These are phyloP conservation scores for Vaccinium darrowii DNA, from an alignment of 148 eudicot species.

Conservation along the genomic window DNA sequence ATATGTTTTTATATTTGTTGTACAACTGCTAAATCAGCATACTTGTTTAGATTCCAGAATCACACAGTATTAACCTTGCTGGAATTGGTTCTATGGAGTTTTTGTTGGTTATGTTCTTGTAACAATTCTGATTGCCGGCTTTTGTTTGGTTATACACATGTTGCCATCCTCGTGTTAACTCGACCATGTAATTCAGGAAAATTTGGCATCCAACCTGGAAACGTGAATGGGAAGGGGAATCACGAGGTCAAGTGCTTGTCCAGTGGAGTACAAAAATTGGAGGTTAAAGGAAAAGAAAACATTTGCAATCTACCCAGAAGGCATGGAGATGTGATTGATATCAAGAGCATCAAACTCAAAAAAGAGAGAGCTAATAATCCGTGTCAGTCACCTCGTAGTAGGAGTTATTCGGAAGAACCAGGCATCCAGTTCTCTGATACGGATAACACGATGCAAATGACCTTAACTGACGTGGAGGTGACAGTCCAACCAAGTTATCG, in stretches of 20 bases:
- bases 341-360: constrained; percentile 1
- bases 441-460: background rate
- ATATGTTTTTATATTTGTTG: background rate
- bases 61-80: background rate
- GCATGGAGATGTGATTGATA: constrained; percentile 8
- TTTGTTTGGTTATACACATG: constrained; percentile 13
- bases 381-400: background rate
- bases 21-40: background rate
- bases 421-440: background rate
- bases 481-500: constrained; percentile 20
- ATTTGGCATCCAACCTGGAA: constrained; percentile 5
- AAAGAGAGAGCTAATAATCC: background rate
- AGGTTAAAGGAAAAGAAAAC: constrained; percentile 2
- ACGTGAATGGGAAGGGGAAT: constrained; percentile 13
- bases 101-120: background rate
- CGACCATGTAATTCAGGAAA: constrained; percentile 5
- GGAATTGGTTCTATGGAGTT: background rate
- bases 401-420: background rate
- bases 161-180: constrained; percentile 6
- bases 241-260: constrained; percentile 4
- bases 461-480: constrained; percentile 32
- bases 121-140: background rate
- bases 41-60: background rate
- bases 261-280: constrained; percentile 5
- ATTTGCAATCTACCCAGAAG: background rate